phyloP scores from a whole-genome alignment of 805 yeast species.

The Nakazawaea populi region DNA sequence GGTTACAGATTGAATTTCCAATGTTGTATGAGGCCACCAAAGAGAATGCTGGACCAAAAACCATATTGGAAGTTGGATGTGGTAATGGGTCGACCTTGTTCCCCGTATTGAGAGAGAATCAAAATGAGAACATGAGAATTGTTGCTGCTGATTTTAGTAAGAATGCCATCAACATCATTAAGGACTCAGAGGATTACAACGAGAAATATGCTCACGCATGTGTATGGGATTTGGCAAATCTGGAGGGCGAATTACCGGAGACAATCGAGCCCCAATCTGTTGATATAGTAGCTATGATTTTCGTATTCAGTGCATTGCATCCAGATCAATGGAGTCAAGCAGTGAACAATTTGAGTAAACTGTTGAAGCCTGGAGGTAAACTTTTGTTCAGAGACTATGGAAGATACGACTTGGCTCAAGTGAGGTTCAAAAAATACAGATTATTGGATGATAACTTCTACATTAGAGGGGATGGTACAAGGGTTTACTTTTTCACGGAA shows the following conservation, averaged over 20 bases:
- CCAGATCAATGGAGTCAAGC: conserved; percentile 92
- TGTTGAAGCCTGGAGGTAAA: conserved; percentile 90
- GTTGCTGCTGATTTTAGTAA: conserved; percentile 88
- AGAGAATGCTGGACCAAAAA: conserved; percentile 55
- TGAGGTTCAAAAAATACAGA: conserved; percentile 85
- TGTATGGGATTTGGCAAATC: conserved; percentile 93
- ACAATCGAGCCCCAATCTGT: conserved; percentile 76
- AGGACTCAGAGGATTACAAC: conserved; percentile 53
- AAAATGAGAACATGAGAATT: conserved; percentile 68
- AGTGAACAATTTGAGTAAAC: conserved; percentile 56
- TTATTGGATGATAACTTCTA: conserved; percentile 88
- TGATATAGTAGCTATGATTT: conserved; percentile 91
- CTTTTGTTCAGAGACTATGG: conserved; percentile 92
- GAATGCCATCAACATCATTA: conserved; percentile 84
- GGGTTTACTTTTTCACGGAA: conserved; percentile 95
- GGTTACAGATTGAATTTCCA: conserved; percentile 95
- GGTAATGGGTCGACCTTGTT: conserved; percentile 98
- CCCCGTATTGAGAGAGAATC: conserved; percentile 79
- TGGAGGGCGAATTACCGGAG: conserved; percentile 71
- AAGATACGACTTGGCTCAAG: conserved; percentile 91
- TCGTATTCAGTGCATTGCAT: conserved; percentile 86
- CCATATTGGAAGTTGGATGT: conserved; percentile 90
- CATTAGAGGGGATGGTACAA: conserved; percentile 95
- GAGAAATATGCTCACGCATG: conserved; percentile 66
- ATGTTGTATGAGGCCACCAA: conserved; percentile 72